Evolutionary conservation across 2,329 filamentous ascomycete species (phyloP).

Genomic region (Aureobasidium sp.): DNA sequence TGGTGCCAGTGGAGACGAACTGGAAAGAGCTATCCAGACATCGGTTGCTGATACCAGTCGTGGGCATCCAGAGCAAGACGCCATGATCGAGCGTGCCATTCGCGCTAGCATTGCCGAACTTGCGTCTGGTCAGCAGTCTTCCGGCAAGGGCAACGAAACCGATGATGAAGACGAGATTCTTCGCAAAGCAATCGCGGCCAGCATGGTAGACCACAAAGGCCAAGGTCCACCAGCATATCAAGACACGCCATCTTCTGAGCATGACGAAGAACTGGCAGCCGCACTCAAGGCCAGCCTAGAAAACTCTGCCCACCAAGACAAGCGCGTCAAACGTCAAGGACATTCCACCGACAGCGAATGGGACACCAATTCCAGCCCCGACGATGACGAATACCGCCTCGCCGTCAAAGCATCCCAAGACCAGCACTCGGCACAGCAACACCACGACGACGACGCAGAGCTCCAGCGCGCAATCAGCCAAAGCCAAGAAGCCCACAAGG

Average conservation of each 20-base stretch:
- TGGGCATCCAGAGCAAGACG: constrained; percentile 62
- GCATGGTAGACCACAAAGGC: constrained; percentile 30
- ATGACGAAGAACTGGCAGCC: constrained; percentile 25
- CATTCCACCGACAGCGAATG: neutral
- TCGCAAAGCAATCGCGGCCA: constrained; percentile 42
- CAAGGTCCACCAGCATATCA: neutral
- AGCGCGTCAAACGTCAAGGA: neutral
- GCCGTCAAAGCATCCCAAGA: constrained; percentile 6
- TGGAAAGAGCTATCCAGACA: constrained; percentile 62
- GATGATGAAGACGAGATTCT: constrained; percentile 33
- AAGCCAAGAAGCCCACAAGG: constrained; percentile 28
- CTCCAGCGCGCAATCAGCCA: constrained; percentile 24
- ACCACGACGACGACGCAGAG: constrained; percentile 23
- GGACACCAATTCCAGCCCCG: neutral
- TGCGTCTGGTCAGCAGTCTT: constrained; percentile 16
- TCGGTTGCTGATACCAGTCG: constrained; percentile 62
- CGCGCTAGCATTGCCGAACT: constrained; percentile 59
- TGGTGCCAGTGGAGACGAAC: constrained; percentile 32
- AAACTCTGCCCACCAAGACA: neutral
- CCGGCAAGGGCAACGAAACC: neutral
- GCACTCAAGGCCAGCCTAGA: constrained; percentile 29
- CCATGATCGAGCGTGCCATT: constrained; percentile 62
- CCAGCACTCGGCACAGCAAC: constrained; percentile 20
- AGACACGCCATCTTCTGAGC: neutral
- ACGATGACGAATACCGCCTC: constrained; percentile 21